Percentiles rank a stretch among this genome's conserved stretches.
Evolutionary conservation across 1,284 basidiomycete species (phyloP).

Genomic region (Mycosarcoma mackinlayi): DNA sequence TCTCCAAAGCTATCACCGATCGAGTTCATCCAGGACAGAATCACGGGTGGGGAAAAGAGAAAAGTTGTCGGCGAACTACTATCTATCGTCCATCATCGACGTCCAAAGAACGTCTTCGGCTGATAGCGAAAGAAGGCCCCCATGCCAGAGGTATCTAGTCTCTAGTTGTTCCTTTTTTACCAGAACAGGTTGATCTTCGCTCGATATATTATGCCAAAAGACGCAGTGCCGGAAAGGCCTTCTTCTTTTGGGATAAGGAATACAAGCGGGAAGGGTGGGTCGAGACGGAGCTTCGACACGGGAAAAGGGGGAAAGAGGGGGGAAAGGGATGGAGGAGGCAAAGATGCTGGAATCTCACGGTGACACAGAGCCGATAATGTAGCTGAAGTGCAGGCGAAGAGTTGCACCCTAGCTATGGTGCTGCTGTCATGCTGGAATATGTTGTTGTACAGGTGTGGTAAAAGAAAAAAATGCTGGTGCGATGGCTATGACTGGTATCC

Average conservation of each 20-base stretch:
- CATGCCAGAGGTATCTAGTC: conserved; percentile 51
- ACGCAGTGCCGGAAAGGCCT: conserved; percentile 35
- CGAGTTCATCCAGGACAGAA: not conserved
- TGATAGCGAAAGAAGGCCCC: conserved; percentile 58
- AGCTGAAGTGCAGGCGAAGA: not conserved
- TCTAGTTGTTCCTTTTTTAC: conserved; percentile 27
- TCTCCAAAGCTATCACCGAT: not conserved
- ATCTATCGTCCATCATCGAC: conserved; percentile 58
- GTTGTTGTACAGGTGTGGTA: conserved; percentile 32
- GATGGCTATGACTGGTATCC: conserved; percentile 4
- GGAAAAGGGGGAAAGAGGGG: not conserved
- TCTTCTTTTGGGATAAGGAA: conserved; percentile 58
- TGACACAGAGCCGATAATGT: conserved; percentile 6
- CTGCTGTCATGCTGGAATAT: conserved; percentile 17
- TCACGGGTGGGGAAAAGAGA: too few species aligned
- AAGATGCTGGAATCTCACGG: not conserved
- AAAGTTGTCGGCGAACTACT: conserved; percentile 49
- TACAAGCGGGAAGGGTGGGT: conserved; percentile 39
- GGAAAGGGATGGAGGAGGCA: not conserved
- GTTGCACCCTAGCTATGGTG: not conserved
- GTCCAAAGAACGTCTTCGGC: conserved; percentile 40
- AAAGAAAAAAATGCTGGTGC: conserved; percentile 5
- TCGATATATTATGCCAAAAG: conserved; percentile 53
- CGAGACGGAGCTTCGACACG: conserved; percentile 5
- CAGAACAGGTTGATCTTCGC: conserved; percentile 51